Evolutionary conservation across 2,329 filamentous ascomycete species (phyloP).

Genomic region (Fusarium pilosicola): DNA sequence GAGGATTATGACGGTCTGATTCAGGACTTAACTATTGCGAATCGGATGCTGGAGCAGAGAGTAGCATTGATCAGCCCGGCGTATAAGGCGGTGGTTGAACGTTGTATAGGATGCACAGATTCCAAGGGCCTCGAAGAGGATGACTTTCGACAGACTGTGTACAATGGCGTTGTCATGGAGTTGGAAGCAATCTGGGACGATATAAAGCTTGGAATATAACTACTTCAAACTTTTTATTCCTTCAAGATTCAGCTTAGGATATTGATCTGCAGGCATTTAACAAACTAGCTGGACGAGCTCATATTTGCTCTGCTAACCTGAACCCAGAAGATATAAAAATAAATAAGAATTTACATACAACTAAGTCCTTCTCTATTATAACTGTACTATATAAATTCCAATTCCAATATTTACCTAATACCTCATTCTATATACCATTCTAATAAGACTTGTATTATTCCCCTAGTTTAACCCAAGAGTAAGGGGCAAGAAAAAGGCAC

Average conservation of each 20-base stretch:
- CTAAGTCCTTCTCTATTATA: too few relatives aligned
- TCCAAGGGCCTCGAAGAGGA: background rate
- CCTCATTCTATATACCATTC: too few relatives aligned
- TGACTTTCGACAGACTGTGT: background rate
- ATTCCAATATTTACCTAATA: too few relatives aligned
- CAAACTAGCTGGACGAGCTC: too few relatives aligned
- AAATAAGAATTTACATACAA: too few relatives aligned
- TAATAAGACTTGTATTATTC: too few relatives aligned
- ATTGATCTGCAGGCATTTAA: too few relatives aligned
- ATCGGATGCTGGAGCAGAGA: background rate
- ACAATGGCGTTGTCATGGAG: background rate
- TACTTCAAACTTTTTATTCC: background rate
- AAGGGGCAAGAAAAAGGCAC: constrained; percentile 38
- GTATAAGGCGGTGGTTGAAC: background rate
- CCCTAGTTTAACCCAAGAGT: constrained; percentile 37
- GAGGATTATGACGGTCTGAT: background rate
- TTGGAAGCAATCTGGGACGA: background rate
- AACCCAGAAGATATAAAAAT: too few relatives aligned
- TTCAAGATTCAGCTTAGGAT: too few relatives aligned
- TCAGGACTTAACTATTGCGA: background rate
- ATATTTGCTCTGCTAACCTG: too few relatives aligned
- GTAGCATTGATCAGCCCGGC: background rate
- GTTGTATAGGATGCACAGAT: background rate
- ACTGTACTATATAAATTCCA: too few relatives aligned
- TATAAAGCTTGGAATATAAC: background rate